phyloP scores from a whole-genome alignment of 495 filamentous ascomycete species.

The Sporormia fimetaria region DNA sequence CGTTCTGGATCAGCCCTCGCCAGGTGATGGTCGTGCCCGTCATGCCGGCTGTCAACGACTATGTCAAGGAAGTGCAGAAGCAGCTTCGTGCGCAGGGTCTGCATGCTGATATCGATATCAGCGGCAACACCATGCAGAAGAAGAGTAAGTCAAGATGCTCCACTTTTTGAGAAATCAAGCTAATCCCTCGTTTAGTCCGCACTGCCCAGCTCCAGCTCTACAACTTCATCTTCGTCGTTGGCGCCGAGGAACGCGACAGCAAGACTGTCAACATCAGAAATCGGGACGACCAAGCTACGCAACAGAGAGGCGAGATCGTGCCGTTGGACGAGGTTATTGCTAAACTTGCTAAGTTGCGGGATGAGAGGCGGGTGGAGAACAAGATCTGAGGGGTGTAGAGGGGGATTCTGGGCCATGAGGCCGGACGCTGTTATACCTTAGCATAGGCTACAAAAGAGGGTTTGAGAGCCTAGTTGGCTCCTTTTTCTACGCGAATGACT shows the following conservation, averaged over 20 bases:
- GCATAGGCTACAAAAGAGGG: too few species aligned
- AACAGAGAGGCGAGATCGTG: conserved; percentile 61
- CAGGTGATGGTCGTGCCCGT: conserved; percentile 90
- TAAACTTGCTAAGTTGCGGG: conserved; percentile 60
- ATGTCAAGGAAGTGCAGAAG: conserved; percentile 69
- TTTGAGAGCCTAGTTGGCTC: too few species aligned
- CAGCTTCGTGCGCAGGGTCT: conserved; percentile 49
- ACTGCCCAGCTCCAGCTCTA: conserved; percentile 79
- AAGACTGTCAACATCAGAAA: conserved; percentile 89
- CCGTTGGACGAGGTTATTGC: conserved; percentile 63
- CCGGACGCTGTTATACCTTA: too few species aligned
- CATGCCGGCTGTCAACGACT: conserved; percentile 71
- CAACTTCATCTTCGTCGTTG: conserved; percentile 69
- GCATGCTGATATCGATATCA: conserved; percentile 77
- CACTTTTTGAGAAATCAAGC: too few species aligned
- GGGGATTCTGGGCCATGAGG: too few species aligned
- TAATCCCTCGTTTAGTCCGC: too few species aligned
- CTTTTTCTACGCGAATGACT: too few species aligned
- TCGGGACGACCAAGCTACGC: conserved; percentile 73
- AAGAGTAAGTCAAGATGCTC: too few species aligned
- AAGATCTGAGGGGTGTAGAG: conserved; percentile 3
- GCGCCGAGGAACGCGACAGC: conserved; percentile 32
- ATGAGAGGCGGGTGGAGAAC: conserved; percentile 29
- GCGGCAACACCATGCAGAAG: conserved; percentile 88
- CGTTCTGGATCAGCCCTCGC: conserved; percentile 90